Evolutionary conservation across 768 basidiomycete species (phyloP).

Genomic region (Boletus insuetus): DNA sequence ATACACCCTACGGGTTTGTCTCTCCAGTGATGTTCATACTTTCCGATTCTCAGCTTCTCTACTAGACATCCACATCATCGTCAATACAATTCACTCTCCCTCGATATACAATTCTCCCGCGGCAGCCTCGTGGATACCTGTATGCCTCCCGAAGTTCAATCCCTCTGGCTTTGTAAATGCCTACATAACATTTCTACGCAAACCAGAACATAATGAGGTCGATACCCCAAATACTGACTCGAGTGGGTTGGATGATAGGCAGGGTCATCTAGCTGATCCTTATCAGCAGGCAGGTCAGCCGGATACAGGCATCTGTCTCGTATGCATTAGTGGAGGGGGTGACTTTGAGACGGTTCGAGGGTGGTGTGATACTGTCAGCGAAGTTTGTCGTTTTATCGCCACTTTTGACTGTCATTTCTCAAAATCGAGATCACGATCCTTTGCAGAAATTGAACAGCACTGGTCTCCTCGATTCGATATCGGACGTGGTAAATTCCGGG

Average conservation of each 20-base stretch:
- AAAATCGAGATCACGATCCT: background rate
- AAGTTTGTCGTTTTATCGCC: constrained; percentile 38
- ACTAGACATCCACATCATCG: constrained; percentile 81
- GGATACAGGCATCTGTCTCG: constrained; percentile 53
- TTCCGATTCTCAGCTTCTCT: background rate
- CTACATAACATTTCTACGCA: constrained; percentile 72
- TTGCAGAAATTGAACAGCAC: constrained; percentile 63
- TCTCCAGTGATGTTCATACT: background rate
- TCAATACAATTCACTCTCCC: constrained; percentile 86
- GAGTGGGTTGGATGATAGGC: background rate
- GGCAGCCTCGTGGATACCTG: constrained; percentile 89
- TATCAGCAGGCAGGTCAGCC: constrained; percentile 16
- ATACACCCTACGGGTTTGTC: constrained; percentile 87
- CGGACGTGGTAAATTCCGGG: constrained; percentile 44
- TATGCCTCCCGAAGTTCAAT: constrained; percentile 96
- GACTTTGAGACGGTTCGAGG: constrained; percentile 82
- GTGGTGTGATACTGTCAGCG: constrained; percentile 69
- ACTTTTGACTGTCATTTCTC: background rate
- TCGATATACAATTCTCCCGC: constrained; percentile 75
- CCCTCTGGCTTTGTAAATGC: constrained; percentile 86
- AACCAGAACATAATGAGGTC: constrained; percentile 25
- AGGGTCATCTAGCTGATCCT: background rate
- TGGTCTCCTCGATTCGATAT: constrained; percentile 51
- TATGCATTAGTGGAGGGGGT: constrained; percentile 77
- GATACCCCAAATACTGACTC: background rate